These are phyloP conservation scores for Botrytis pseudocinerea DNA, from an alignment of 2,329 filamentous ascomycete species.

Conservation along the genomic window DNA sequence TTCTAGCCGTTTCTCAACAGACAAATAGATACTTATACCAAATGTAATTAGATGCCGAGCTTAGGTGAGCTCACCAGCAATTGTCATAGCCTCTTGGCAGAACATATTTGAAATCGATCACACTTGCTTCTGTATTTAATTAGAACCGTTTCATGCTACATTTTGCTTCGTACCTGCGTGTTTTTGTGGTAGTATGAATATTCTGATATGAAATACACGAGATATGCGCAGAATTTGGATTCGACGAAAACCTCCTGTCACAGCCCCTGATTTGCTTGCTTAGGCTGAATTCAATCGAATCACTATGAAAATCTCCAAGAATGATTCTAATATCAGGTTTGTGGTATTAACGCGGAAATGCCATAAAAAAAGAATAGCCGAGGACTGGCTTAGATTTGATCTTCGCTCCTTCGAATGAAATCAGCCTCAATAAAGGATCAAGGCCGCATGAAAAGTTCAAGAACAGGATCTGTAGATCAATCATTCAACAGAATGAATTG, in stretches of 20 bases:
- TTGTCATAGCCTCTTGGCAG: neutral
- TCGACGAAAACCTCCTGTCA: neutral
- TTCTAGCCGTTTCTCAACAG: neutral
- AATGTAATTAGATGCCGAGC: neutral
- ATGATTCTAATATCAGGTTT: no score
- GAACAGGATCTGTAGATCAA: neutral
- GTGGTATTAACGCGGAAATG: no score
- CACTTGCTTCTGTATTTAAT: neutral
- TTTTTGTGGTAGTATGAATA: no score
- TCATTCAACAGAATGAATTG: neutral
- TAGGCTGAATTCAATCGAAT: neutral
- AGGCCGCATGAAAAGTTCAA: neutral
- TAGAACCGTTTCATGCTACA: neutral
- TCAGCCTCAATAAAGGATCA: neutral
- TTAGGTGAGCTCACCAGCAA: neutral
- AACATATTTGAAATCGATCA: neutral
- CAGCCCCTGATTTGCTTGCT: neutral
- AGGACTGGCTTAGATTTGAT: neutral
- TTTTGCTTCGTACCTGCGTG: neutral
- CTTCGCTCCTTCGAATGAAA: neutral
- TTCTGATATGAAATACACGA: neutral
- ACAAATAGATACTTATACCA: neutral
- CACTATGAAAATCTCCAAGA: no score
- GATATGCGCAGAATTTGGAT: neutral
- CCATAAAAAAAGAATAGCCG: no score